Conservation (phyloP, 257 asterid species). For the Solanum verrucosum region DNA sequence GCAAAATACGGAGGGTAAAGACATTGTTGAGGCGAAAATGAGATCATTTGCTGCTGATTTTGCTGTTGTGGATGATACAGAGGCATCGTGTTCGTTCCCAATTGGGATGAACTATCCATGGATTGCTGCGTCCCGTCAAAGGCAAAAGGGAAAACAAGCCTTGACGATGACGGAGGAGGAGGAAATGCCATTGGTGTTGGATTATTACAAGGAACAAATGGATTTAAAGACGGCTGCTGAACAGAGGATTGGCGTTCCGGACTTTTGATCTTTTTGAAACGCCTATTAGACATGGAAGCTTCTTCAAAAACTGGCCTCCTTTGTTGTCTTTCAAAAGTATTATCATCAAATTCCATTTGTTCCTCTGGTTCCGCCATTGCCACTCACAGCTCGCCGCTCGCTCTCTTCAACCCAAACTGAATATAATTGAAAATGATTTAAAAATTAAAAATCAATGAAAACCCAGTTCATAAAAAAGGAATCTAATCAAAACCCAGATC, state of each 20-base stretch:
- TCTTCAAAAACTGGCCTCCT: constrained; percentile 53
- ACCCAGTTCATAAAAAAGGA: neutral
- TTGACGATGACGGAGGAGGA: constrained; percentile 19
- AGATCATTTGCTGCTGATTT: constrained; percentile 69
- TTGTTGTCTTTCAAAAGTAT: constrained; percentile 23
- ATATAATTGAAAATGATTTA: constrained; percentile 6
- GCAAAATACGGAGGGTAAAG: constrained; percentile 64
- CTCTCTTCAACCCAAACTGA: constrained; percentile 14
- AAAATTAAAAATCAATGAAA: neutral
- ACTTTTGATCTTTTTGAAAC: constrained; percentile 52
- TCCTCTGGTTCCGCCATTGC: constrained; percentile 34
- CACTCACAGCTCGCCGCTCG: constrained; percentile 35
- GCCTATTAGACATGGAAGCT: constrained; percentile 48
- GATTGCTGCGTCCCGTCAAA: constrained; percentile 28
- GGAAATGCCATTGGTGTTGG: constrained; percentile 9
- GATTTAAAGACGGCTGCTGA: neutral
- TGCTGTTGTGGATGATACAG: constrained; percentile 18
- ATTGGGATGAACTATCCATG: constrained; percentile 9
- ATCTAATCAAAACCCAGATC: constrained; percentile 19
- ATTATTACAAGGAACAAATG: neutral
- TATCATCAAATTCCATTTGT: constrained; percentile 17
- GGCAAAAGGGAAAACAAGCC: constrained; percentile 58
- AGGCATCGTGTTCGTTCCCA: constrained; percentile 17
- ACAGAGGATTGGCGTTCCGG: constrained; percentile 36
- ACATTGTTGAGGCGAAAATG: constrained; percentile 38